Evolutionary conservation across 768 basidiomycete genomes (phyloP), one percentile per base, ranked within the genome.

Genomic region (Lentinula edodes): DNA sequence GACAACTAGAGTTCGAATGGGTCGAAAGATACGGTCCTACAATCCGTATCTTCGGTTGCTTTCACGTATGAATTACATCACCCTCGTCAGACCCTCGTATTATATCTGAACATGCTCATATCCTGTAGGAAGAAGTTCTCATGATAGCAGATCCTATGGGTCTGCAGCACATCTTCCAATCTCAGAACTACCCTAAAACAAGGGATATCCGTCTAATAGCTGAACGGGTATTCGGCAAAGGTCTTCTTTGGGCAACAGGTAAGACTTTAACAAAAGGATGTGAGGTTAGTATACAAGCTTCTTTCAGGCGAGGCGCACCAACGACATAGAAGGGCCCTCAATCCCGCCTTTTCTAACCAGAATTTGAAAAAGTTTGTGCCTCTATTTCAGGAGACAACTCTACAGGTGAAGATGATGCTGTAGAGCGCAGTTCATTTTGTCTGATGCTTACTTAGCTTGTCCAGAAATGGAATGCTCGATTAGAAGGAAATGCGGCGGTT

Each of bases 271-370:
- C 32, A 15, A 6, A 18, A 4, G 18, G 2, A 6, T 28, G 10
- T 41, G 35, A 39, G 7, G 5, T n/a, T 34, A 41, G 6, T 36
- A n/a, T 38, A 10, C 59, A 18, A 20, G 52, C 20, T 16, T 10
- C 39, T 52, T 16, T 7, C 48, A 52, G 66, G 66, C 6, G 9
- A 48, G 28, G 61, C 54, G 5, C 73, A 73, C 54, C 67, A 69
- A 20, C 66, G 73, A 5, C 72, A 73, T 34, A 57, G 73, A 34
- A 75, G 73, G 58, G 70, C 70, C 15, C 72, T 75, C 69, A 64
- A 70, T 18, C 73, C 74, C 9, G 73, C 71, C 1, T 75, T 75
- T 54, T 69, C 70, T 10, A 52, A 61, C 1, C 64, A 68, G 2
- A 67, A 72, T 41, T 57, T 66, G 2, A 69, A 66, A 52, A 66